Evolutionary conservation across 768 basidiomycete genomes (phyloP).

Genomic region (Collybia sp.): DNA sequence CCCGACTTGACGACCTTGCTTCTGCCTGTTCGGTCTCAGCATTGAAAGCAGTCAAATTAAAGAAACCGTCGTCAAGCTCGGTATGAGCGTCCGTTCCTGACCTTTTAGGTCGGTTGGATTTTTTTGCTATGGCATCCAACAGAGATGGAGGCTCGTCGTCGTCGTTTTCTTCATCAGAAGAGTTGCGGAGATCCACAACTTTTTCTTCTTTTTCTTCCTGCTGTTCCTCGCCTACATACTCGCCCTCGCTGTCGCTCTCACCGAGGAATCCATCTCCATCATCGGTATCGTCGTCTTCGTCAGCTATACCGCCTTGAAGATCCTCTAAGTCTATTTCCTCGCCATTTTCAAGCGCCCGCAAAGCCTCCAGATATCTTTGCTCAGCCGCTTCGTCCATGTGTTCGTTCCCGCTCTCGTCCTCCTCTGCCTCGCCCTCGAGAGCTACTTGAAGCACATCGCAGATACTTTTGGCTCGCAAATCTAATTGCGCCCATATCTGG

Average conservation of each 20-base stretch:
- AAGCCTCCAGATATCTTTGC: conserved; percentile 10
- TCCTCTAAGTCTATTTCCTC: conserved; percentile 29
- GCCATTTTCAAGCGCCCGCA: conserved; percentile 25
- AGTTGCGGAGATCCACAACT: conserved; percentile 29
- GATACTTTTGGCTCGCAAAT: conserved; percentile 69
- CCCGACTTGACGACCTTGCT: conserved; percentile 54
- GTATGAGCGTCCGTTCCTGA: conserved; percentile 12
- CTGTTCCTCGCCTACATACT: conserved; percentile 16
- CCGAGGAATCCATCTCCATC: conserved; percentile 9
- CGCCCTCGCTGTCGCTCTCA: conserved; percentile 15
- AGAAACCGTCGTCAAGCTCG: conserved; percentile 86
- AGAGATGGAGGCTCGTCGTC: conserved; percentile 22
- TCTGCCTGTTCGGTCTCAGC: conserved; percentile 78
- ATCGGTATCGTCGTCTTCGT: conserved; percentile 13
- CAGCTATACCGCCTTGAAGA: conserved; percentile 22
- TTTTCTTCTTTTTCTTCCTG: conserved; percentile 19
- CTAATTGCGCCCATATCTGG: conserved; percentile 93
- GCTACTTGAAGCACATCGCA: conserved; percentile 65
- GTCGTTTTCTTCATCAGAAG: conserved; percentile 29
- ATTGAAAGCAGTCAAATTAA: conserved; percentile 85
- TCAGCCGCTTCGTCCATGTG: conserved; percentile 27
- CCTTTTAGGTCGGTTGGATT: conserved; percentile 14
- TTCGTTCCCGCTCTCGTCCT: conserved; percentile 21
- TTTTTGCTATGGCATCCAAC: conserved; percentile 18
- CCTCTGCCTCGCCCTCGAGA: conserved; percentile 44